phyloP scores from a whole-genome alignment of 2,329 filamentous ascomycete genomes.

The Paraphaeosphaeria minitans region DNA sequence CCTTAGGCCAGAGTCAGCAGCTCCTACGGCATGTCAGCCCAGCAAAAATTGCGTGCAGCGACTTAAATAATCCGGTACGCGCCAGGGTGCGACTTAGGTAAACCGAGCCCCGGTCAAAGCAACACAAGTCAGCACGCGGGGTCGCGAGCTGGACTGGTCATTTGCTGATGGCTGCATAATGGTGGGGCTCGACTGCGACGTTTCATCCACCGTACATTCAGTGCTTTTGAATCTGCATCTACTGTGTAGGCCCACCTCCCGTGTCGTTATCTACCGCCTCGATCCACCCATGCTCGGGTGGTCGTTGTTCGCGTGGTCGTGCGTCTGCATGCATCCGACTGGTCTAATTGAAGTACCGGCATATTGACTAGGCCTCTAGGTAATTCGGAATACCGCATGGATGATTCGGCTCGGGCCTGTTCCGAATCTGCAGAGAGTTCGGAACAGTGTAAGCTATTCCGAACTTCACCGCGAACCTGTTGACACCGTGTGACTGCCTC shows the following conservation, averaged over 20 bases:
- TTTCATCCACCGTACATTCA: constrained; percentile 4
- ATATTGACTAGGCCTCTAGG: not conserved
- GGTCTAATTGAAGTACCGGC: not conserved
- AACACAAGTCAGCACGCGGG: constrained; percentile 9
- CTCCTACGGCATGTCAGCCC: constrained; percentile 28
- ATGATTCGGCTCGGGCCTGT: not conserved
- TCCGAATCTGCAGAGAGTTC: not conserved
- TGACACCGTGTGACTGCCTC: constrained; percentile 27
- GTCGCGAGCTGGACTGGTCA: not conserved
- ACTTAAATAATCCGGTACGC: constrained; percentile 24
- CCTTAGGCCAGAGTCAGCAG: constrained; percentile 15
- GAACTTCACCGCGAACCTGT: not conserved
- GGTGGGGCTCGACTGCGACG: not conserved
- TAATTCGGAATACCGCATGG: not conserved
- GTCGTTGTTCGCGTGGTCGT: not conserved
- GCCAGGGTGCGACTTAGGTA: constrained; percentile 15
- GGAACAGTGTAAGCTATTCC: not conserved
- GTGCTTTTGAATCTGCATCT: constrained; percentile 7
- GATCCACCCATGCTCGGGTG: not conserved
- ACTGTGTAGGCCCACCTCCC: not conserved
- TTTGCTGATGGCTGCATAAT: not conserved
- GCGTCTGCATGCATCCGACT: not conserved
- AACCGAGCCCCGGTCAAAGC: constrained; percentile 6
- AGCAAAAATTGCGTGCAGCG: constrained; percentile 18
- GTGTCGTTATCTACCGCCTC: not conserved